A percentile compares a stretch with the other conserved stretches of the same genome.
phyloP scores from a whole-genome alignment of 345 rosid species.

The Brassica nigra region DNA sequence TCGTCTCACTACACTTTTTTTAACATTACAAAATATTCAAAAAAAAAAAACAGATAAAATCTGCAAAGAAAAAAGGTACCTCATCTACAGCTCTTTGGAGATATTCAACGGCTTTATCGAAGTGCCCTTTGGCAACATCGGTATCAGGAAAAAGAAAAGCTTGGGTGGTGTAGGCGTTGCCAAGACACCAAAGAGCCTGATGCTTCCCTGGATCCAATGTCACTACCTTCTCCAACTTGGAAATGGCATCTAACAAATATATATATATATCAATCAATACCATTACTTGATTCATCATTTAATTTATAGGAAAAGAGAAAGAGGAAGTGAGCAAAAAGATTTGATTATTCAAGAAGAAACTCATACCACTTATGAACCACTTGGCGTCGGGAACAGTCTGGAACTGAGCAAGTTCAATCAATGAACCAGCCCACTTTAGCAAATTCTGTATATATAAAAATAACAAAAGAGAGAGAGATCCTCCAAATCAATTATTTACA shows the following conservation, averaged over 20 bases:
- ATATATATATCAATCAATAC: too few relatives aligned
- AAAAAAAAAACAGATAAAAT: background rate
- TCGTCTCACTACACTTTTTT: background rate
- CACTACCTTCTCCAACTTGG: constrained; percentile 89
- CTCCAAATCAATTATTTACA: background rate
- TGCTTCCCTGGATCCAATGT: constrained; percentile 57
- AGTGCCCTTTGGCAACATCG: constrained; percentile 64
- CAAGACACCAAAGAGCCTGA: constrained; percentile 83
- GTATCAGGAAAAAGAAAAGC: constrained; percentile 68
- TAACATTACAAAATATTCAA: background rate
- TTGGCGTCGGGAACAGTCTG: constrained; percentile 49
- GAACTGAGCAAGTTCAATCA: constrained; percentile 66
- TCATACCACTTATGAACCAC: constrained; percentile 42
- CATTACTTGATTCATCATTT: background rate
- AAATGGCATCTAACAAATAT: constrained; percentile 58
- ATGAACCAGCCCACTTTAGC: constrained; percentile 55
- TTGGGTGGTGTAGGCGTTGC: constrained; percentile 79
- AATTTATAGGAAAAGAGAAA: background rate
- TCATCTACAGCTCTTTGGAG: constrained; percentile 74
- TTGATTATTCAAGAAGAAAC: background rate
- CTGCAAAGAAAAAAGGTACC: constrained; percentile 40
- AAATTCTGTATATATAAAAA: constrained; percentile 43
- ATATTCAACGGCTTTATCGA: constrained; percentile 65
- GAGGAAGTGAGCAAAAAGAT: background rate
- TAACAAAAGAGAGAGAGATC: background rate